Evolutionary conservation across 768 basidiomycete species (phyloP).

Genomic region (Hericium rajendrae): DNA sequence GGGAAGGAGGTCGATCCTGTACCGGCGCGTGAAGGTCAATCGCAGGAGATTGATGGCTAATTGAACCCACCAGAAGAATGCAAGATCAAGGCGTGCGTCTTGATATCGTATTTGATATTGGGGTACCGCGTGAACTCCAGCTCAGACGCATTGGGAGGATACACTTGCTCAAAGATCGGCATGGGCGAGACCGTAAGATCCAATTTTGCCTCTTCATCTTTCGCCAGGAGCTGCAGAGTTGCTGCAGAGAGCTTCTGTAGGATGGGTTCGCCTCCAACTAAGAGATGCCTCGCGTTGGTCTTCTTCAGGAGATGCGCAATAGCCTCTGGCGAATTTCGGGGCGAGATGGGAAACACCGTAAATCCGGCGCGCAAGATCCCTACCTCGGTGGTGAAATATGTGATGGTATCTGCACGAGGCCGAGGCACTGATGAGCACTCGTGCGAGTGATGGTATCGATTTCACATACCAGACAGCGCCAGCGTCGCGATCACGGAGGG

Average conservation of each 20-base stretch:
- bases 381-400: slow-evolving; percentile 16
- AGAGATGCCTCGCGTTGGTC: slow-evolving; percentile 21
- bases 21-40: not conserved
- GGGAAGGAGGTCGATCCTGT: slow-evolving; percentile 21
- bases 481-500: slow-evolving; percentile 13
- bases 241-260: slow-evolving; percentile 10
- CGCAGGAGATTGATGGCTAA: not conserved
- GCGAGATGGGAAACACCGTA: slow-evolving; percentile 28
- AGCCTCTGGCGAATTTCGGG: slow-evolving; percentile 35
- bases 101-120: slow-evolving; percentile 3
- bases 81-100: slow-evolving; percentile 17
- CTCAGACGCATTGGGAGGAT: slow-evolving; percentile 1
- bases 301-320: slow-evolving; percentile 17
- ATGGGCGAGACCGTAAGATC: slow-evolving; percentile 6
- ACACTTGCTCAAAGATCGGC: slow-evolving; percentile 18
- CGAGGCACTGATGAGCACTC: not conserved
- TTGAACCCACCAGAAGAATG: slow-evolving; percentile 20
- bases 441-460: not conserved
- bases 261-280: slow-evolving; percentile 16
- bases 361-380: slow-evolving; percentile 33
- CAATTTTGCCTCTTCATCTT: not conserved
- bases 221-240: slow-evolving; percentile 4
- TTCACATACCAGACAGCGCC: slow-evolving; percentile 13
- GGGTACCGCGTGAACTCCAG: slow-evolving; percentile 10
- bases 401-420: slow-evolving; percentile 13